Base-by-base conservation (phyloP, 2,329 filamentous ascomycete genomes). In the Claviceps africana region DNA sequence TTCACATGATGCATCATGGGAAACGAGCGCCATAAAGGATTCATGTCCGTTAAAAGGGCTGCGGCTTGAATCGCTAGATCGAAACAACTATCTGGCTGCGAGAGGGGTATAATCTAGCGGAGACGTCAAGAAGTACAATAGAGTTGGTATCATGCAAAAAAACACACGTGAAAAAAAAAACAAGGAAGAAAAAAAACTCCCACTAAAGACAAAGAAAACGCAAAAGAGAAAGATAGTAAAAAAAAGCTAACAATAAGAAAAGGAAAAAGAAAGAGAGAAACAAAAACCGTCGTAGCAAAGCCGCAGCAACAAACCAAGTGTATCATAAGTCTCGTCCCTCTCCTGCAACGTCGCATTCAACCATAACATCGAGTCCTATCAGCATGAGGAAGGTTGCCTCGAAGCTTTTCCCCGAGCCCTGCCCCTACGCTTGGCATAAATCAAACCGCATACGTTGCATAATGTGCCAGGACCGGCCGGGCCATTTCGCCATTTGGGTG, bases 401-500 rank as follows among this genome's bases (percentile, higher is more conserved):
- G 10, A 17, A 1, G 8, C 21, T 19, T 44, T 50, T n/a, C 11
- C 37, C 4, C 39, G 50, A 42, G 43, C 39, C 19, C 53, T 49
- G 13, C 55, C 56, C 40, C 57, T 51, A 10, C 59, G 56, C 51
- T 64, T 64, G 17, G 62, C 61, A 51, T 61, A 63, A 17, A 64
- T 82, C 57, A 87, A 68, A 42, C 83, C 83, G 60, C 83, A 87
- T 9, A 84, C 83, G 67, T 87, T 87, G 68, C 83, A 87, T 40
- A 87, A 68, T 7, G 83, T 86, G 55, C 83, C 74, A 44, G 82
- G 83, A 46, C 83, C 83, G 62, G 86, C 83, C n/a, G 83, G 83
- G 33, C 83, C 83, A 59, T 82, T 74, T 54, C 83, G 77, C 83
- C 83, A 87, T 71, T 87, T 82, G 21, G 83, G 83, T n/a, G 83